A percentile compares a stretch with the other conserved stretches of the same genome.
Conservation (phyloP, 768 basidiomycete genomes). For the Dacryopinax spathularia region DNA sequence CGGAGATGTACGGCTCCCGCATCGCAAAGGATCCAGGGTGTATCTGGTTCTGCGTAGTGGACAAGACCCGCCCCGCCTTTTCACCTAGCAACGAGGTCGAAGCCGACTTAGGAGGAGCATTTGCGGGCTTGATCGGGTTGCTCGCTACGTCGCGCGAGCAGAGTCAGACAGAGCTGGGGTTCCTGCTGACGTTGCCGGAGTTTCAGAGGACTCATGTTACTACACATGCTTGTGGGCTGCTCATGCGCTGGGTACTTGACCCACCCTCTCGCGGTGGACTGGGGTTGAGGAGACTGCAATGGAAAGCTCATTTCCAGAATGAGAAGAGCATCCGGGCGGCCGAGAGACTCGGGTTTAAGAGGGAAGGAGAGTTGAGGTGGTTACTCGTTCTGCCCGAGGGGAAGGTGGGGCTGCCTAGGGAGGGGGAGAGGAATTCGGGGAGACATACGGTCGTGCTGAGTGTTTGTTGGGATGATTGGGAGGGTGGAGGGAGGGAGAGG, state of each 20-base stretch:
- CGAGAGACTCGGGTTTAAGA: constrained; percentile 43
- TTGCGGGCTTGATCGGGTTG: constrained; percentile 43
- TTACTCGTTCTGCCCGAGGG: not conserved
- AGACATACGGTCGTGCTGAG: not conserved
- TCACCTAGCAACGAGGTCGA: not conserved
- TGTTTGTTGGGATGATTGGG: not conserved
- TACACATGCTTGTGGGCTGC: constrained; percentile 30
- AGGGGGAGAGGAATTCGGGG: not conserved
- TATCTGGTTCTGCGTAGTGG: constrained; percentile 39
- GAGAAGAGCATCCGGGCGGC: constrained; percentile 35
- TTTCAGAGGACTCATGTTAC: constrained; percentile 55
- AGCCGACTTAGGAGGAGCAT: constrained; percentile 9
- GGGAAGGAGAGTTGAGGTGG: constrained; percentile 44
- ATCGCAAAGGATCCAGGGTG: constrained; percentile 25
- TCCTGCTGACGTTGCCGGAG: constrained; percentile 37
- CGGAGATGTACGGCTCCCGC: not conserved
- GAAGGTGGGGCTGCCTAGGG: not conserved
- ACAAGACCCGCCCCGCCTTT: constrained; percentile 29
- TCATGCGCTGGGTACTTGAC: constrained; percentile 28
- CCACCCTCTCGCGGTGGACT: constrained; percentile 34
- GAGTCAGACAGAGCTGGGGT: constrained; percentile 40
- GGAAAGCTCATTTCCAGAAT: constrained; percentile 43
- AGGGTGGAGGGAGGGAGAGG: not conserved
- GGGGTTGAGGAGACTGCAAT: constrained; percentile 47
- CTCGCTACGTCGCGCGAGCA: constrained; percentile 31